phyloP scores from a whole-genome alignment of 208 protist species.

The Crithidia sp. region DNA sequence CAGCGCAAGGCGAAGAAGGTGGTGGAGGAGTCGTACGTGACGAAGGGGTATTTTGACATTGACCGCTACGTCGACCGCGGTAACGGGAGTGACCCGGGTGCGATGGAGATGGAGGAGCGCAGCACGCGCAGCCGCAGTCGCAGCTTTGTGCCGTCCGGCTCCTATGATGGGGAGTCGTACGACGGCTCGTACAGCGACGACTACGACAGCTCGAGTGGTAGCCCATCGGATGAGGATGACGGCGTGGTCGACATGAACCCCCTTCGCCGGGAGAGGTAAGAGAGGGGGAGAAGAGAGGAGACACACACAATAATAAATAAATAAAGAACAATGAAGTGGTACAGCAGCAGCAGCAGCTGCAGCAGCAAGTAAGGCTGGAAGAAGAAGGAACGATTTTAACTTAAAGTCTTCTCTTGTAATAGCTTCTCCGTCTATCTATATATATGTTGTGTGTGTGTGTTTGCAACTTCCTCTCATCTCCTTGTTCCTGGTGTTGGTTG shows the following conservation, averaged over 20 bases:
- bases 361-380: not conserved
- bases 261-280: not conserved
- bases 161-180: constrained; percentile 5
- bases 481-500: too few species aligned
- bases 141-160: constrained; percentile 1
- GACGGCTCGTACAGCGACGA: constrained; percentile 18
- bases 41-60: constrained; percentile 35
- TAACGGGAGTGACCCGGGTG: not conserved
- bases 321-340: not conserved
- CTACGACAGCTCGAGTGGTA: not conserved
- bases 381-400: too few species aligned
- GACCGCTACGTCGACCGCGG: constrained; percentile 4
- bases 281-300: not conserved
- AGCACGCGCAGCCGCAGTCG: constrained; percentile 3
- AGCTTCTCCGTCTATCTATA: too few species aligned
- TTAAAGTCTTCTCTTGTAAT: too few species aligned
- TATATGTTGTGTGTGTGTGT: too few species aligned
- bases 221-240: not conserved
- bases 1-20: constrained; percentile 42
- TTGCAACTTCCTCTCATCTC: too few species aligned
- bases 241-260: constrained; percentile 24
- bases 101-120: constrained; percentile 12
- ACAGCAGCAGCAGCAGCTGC: not conserved
- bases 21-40: constrained; percentile 33
- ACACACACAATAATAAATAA: constrained; percentile 1